These are phyloP conservation scores for Bauhinia variegata DNA, from an alignment of 306 rosid genomes.

Conservation along the genomic window DNA sequence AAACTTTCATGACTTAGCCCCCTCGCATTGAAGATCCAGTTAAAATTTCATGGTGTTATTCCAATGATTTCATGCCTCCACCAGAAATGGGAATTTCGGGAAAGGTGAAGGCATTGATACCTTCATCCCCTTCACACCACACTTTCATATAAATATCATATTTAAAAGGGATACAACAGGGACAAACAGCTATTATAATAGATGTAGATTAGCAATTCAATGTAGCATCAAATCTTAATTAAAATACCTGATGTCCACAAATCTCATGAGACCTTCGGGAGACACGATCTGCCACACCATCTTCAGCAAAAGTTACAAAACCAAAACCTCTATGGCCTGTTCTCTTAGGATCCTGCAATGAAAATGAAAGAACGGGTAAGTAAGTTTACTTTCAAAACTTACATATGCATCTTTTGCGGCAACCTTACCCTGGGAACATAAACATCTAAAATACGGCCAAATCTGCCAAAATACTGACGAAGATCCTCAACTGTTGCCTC, in stretches of 20 bases:
- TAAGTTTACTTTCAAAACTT: slow-evolving; percentile 27
- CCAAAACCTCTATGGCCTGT: slow-evolving; percentile 96
- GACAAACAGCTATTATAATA: background rate
- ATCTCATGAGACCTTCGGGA: slow-evolving; percentile 91
- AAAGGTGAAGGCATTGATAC: background rate
- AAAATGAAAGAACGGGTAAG: slow-evolving; percentile 5
- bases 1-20: slow-evolving; percentile 10
- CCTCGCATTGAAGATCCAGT: slow-evolving; percentile 6
- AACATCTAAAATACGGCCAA: slow-evolving; percentile 86
- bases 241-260: slow-evolving; percentile 81
- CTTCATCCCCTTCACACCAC: slow-evolving; percentile 14
- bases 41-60: slow-evolving; percentile 1
- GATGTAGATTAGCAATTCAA: background rate
- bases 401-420: background rate
- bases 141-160: background rate
- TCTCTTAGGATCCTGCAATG: slow-evolving; percentile 80
- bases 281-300: slow-evolving; percentile 92
- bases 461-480: slow-evolving; percentile 91
- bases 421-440: slow-evolving; percentile 83
- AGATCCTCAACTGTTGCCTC: slow-evolving; percentile 90
- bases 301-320: slow-evolving; percentile 92
- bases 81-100: slow-evolving; percentile 2
- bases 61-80: no score
- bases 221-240: slow-evolving; percentile 12
- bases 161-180: background rate